Percentiles rank a stretch among this genome's conserved stretches.
These are phyloP conservation scores for Chondrus crispus DNA, from an alignment of 23 red algal genomes.

Conservation along the genomic window DNA sequence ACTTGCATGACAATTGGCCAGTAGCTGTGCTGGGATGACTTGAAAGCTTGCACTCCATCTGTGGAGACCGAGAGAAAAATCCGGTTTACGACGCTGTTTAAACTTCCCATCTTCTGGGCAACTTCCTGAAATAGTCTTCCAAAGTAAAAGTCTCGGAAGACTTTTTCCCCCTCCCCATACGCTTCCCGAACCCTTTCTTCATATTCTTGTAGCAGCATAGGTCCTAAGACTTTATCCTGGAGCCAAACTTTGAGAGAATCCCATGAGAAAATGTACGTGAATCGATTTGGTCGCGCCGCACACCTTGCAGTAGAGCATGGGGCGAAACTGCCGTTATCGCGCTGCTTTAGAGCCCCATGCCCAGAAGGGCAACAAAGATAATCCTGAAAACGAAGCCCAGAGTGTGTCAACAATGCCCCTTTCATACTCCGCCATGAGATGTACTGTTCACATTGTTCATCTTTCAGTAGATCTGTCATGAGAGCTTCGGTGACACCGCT, in stretches of 20 bases:
- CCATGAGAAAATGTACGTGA: not conserved
- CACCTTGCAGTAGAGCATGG: too few species aligned
- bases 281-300: too few species aligned
- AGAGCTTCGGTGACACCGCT: too few species aligned
- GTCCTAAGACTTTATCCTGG: not conserved
- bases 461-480: too few species aligned
- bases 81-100: not conserved
- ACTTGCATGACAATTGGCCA: not conserved
- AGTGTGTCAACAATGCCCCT: too few species aligned
- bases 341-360: too few species aligned
- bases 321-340: too few species aligned
- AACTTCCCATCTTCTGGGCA: not conserved
- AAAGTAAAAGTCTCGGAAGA: not conserved
- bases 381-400: too few species aligned
- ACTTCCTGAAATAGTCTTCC: not conserved
- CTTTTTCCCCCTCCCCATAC: not conserved
- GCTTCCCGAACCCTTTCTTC: not conserved
- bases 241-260: not conserved
- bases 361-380: too few species aligned
- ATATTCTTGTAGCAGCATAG: not conserved
- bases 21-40: not conserved
- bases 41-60: constrained; percentile 1
- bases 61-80: not conserved
- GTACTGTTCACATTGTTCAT: too few species aligned
- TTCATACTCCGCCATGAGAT: too few species aligned